Base-by-base conservation (phyloP, 2,329 filamentous ascomycete species). In the Colletotrichum sp. region DNA sequence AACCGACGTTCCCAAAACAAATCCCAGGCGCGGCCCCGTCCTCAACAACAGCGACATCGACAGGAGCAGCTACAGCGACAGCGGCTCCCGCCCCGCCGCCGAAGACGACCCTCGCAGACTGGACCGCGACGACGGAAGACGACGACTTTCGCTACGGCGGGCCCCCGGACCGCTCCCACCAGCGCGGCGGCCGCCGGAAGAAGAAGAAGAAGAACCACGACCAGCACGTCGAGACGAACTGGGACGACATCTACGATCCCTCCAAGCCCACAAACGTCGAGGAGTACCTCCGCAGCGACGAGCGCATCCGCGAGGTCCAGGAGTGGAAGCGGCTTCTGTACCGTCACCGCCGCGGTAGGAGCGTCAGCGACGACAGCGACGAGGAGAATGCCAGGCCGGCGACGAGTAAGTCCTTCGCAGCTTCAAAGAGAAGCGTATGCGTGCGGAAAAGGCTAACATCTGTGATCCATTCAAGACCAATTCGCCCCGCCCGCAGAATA, bases 191-290 rank as follows among this genome's bases (percentile, higher is more conserved):
- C 57, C 92, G 95, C 76, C 95, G 94, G 85, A 94, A 93, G 82
- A 93, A 94, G 85, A 95, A 95, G 88, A 94, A 93, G 84, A 90
- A 91, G 80, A 90, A 92, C 76, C 89, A 91, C 8, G 87, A 88
- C 63, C 84, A 89, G 34, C 84, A 86, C 7, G 86, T 89, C 68
- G 90, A 92, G 82, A 92, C 91, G n/a, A 93, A 98, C 82, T 98
- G 96, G 96, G 94, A 98, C 83, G 95, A 98, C 82, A 91, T 97
- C 28, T 98, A 98, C 83, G 96, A 98, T 81, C 95, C 95, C 1
- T 89, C 94, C 13, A 88, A 94, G 52, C 96, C 96, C 10, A 98
- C 95, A 55, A 96, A 93, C 79, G 94, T 96, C 66, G 94, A 96
- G 71, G 94, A 96, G 81, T 98, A 97, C 82, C 90, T 95, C 76